Evolutionary conservation across 2,329 filamentous ascomycete species (phyloP), one percentile per base, ranked within the genome.

Genomic region (Aureobasidium sp.): DNA sequence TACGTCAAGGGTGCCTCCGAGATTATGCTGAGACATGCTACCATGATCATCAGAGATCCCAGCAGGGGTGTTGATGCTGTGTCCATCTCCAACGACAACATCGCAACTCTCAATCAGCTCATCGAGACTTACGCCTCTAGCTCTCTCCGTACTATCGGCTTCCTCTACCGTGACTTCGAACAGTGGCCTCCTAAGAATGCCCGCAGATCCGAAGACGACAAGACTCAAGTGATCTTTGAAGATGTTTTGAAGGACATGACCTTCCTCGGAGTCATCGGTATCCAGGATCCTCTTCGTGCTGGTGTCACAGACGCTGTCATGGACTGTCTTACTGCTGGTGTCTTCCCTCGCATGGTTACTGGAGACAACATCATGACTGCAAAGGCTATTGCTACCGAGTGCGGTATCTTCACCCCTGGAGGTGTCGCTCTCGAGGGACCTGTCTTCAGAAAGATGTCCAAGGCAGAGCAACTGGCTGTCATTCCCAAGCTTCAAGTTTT

Each of bases 121-220:
- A 95, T 96, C 67, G 84, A 86, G 64, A 82, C 81, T 50, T 96
- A 96, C 71, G 91, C 91, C 10, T 85, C 83, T 30, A 82, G 87
- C 21, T 95, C 91, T 8, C 80, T 96, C 36, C 85, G 91, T 65
- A 95, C 91, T 1, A 95, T 96, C 67, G 90, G 87, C 47, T 82
- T 96, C 65, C 80, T 91, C 59, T 95, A 91, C 75, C 87, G 86
- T 61, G 91, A 96, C 68, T 96, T 94, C 66, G 67, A 68, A 25
- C 64, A 66, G 11, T 89, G 91, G 91, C 91, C 92, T 30, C 91
- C 91, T 5, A 82, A 79, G 63, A 81, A 82, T 51, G 82, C 81
- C 16, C 83, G 77, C 45, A 79, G 74, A 34, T 72, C 80, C 34
- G 83, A 87, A 64, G 85, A 88, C 63, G 85, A 89, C 66, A 71